A percentile compares a stretch with the other conserved stretches of the same genome.
phyloP scores from a whole-genome alignment of 345 rosid genomes.

The Raphanus raphanistrum region DNA sequence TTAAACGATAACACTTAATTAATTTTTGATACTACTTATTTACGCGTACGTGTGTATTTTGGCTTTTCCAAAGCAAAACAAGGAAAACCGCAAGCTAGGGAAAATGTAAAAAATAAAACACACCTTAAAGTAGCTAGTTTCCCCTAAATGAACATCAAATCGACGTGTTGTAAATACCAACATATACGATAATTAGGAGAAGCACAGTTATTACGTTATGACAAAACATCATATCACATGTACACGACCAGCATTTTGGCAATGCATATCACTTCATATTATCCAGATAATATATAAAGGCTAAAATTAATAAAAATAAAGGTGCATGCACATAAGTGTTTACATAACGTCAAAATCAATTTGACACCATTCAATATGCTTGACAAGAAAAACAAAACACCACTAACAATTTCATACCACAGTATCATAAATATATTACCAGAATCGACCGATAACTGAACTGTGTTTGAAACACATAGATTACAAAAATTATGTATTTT shows the following conservation, averaged over 20 bases:
- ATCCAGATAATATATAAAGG: constrained; percentile 15
- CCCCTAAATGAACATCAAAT: not conserved
- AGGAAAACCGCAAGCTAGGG: not conserved
- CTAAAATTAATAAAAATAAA: not conserved
- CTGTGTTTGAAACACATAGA: not conserved
- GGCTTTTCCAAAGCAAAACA: not conserved
- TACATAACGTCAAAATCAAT: not conserved
- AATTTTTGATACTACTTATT: not conserved
- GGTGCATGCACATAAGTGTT: not conserved
- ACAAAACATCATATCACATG: constrained; percentile 40
- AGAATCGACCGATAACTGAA: not conserved
- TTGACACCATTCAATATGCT: constrained; percentile 1
- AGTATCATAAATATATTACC: not conserved
- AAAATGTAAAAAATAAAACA: not conserved
- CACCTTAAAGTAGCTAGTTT: not conserved
- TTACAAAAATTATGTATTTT: not conserved
- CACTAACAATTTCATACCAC: not conserved
- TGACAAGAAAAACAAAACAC: not conserved
- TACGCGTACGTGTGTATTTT: constrained; percentile 28
- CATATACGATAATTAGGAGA: not conserved
- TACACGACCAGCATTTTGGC: constrained; percentile 34
- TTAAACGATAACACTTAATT: not conserved
- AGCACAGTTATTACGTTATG: constrained; percentile 18
- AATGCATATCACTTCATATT: constrained; percentile 28
- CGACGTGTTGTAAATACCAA: not conserved